Base-by-base conservation (phyloP, 352 stramenopile species). In the Phytophthora boehmeriae region DNA sequence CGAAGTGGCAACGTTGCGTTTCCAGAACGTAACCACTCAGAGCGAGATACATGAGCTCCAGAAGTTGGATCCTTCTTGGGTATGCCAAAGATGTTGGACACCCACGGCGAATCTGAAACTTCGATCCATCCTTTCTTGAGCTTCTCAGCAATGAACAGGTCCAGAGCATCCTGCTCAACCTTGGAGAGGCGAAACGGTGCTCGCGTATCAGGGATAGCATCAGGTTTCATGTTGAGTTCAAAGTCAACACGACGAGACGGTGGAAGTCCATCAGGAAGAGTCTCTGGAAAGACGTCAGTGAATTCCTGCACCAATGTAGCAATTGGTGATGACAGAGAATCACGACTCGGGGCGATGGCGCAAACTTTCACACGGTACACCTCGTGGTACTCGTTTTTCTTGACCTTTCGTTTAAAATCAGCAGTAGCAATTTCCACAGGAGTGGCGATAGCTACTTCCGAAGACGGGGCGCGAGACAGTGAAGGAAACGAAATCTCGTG, bases 31-130 rank as follows among this genome's bases (percentile, higher is more conserved):
- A 68, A 3, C 47, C 52, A 73, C 43, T 73, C 41, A 4, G 41
- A 19, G 14, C 58, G 57, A 46, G 51, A 68, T 2, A 56, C 16
- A 11, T 30, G 55, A 17, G 46, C 55, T 42, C 41, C 47, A 8
- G 41, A 36, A 19, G 17, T 42, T 9, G 58, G 58, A 30, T 68
- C 57, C 16, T 65, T 68, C 35, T 73, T 61, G 0, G 64, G 57
- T 17, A 73, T 58, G 8, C 53, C 32, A 59, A 68, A 62, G 11
- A 73, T 68, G 42, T 64, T 73, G 46, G 54, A 69, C 1, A 73
- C 50, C 49, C 53, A 69, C 5, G 59, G 54, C 8, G 59, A 69
- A 41, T 73, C 52, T 8, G 64, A 68, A n/a, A 68, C 32, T 36
- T 68, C 42, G 20, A 72, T 64, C 57, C 57, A 68, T 34, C 57